A percentile compares a stretch with the other conserved stretches of the same genome.
These are phyloP conservation scores for Metarhizium brunneum DNA, from an alignment of 2,329 filamentous ascomycete species.

Conservation along the genomic window DNA sequence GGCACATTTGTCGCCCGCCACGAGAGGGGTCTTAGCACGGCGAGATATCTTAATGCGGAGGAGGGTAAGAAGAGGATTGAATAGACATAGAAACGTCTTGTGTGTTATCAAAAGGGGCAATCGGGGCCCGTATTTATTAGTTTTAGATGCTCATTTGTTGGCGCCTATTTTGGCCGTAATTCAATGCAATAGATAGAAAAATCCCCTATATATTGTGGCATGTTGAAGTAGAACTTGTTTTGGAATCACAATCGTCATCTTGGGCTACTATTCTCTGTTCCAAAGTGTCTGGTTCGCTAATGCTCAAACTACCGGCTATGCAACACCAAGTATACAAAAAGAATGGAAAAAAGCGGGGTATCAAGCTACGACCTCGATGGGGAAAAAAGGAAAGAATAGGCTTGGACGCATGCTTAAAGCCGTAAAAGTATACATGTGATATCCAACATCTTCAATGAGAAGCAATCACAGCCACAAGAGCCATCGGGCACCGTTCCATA, in stretches of 20 bases:
- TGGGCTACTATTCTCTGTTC: neutral
- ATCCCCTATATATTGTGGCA: neutral
- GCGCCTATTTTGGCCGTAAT: neutral
- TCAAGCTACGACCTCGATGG: neutral
- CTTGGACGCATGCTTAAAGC: neutral
- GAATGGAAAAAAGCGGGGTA: slow-evolving; percentile 4
- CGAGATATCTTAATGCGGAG: slow-evolving; percentile 75
- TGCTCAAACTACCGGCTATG: neutral
- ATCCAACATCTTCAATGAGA: neutral
- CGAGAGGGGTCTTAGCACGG: slow-evolving; percentile 75
- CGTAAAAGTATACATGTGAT: neutral
- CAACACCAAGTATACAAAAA: slow-evolving; percentile 4
- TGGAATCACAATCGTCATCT: neutral
- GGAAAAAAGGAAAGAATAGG: neutral
- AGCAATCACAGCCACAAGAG: slow-evolving; percentile 61
- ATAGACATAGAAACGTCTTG: slow-evolving; percentile 28
- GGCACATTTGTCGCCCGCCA: slow-evolving; percentile 61
- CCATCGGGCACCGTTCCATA: slow-evolving; percentile 60
- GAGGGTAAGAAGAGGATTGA: slow-evolving; percentile 99
- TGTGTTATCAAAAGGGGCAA: neutral
- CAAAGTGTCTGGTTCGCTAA: neutral
- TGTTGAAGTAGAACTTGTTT: neutral
- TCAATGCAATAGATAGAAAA: neutral
- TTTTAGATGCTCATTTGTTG: neutral
- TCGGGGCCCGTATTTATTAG: neutral